Evolutionary conservation across 2,329 filamentous ascomycete species (phyloP), one percentile per base, ranked within the genome.

Genomic region (Fusarium compactum): DNA sequence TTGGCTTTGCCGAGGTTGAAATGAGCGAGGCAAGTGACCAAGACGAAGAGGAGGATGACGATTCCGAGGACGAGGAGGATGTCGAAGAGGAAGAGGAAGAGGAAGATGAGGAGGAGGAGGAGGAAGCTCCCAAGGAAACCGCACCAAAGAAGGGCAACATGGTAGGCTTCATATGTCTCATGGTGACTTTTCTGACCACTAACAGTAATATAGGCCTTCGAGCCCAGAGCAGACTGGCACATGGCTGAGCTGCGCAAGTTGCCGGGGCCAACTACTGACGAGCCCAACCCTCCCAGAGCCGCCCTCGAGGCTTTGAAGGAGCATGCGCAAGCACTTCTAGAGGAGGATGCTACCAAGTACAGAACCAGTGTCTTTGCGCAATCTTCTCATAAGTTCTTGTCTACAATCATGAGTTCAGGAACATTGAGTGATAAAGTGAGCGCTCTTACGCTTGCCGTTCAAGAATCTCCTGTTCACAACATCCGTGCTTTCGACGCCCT

Each of bases 391-490:
- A 97, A 95, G 79, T 99, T 99, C 84, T 91, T 98, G 85, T 93
- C 95, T 3, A 97, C 94, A 20, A 98, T 99, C 79, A 98, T 98
- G 93, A 85, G 94, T 12, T 97, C 95, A 3, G 96, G 96, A 85
- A 99, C 97, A 12, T 88, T 98, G 74, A 97, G 94, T 59, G 96
- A 99, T 80, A 98, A 98, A 80, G 92, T 98, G 45, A 99, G 96
- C 5, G 97, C 96, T 6, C 85, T 99, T 76, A 99, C 96, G 7
- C 85, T 99, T 73, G 92, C 96, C 59, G 90, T 98, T 15, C 97
- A 99, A 82, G 96, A 99, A 80, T 98, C 97, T 11, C 96, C 96
- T 20, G 83, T 98, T 54, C 96, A 99, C 80, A 98, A 95, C 67
- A 91, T 90, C 69, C 95, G 96, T 77, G 92, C 95, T 1, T 90